Evolutionary conservation across 2,329 filamentous ascomycete species (phyloP), one percentile per base, ranked within the genome.

Genomic region (Phaeosphaeria sp.): DNA sequence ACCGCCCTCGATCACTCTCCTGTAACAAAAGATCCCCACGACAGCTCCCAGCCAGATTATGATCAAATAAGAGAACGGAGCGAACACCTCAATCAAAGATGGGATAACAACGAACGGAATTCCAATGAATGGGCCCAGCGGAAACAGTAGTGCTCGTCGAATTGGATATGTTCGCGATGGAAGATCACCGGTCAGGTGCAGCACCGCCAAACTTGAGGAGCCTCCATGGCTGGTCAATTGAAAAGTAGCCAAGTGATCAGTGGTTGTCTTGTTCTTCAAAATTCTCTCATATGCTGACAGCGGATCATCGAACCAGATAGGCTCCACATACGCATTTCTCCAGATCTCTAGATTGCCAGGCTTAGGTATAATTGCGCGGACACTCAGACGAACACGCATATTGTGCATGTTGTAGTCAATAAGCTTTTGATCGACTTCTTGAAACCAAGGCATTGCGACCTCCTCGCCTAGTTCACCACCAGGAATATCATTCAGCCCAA

Each of bases 391-490:
- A 6, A 22, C 27, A 1, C 30, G 30, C 15, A 52, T 50, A 7
- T 54, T 54, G 42, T 61, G 55, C 50, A 56, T 54, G 9, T 55
- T 44, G 46, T 61, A 54, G 4, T 56, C 54, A 20, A 61, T 41
- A 1, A 58, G 39, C 13, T 43, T 33, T 36, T 58, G 52, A 23
- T 61, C 59, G 30, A 44, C 51, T 17, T n/a, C 15, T n/a, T 52
- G 25, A 30, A 61, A 61, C 59, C 59, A 61, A 13, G 55, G 52
- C 41, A 61, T 44, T 27, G 47, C 55, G n/a, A 61, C 43, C 20
- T 54, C 53, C 41, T 56, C 54, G 15, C 46, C 48, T 9, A 22
- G 5, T 20, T 43, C 44, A 18, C 54, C 54, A 3, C 25, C 54
- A 10, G 54, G 48, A 18, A 56, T 27, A 11, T n/a, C 30, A 9